Evolutionary conservation across 345 rosid species (phyloP), one percentile per base, ranked within the genome.

Genomic region (Populus euphratica): DNA sequence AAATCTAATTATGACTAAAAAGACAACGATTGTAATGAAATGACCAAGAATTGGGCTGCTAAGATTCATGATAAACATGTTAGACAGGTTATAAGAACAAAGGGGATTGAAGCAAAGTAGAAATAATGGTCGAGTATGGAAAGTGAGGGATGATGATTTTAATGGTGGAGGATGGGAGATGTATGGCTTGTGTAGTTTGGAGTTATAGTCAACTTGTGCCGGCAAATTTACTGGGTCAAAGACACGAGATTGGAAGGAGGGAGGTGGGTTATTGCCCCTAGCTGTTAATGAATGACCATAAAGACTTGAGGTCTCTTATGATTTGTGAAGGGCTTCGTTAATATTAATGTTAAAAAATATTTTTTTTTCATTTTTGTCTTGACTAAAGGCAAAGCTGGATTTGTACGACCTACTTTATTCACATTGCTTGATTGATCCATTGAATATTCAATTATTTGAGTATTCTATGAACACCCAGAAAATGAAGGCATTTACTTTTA

Each of bases 281-380:
- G 79, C 79, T 17, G 73, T 29, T 27, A 39, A 76, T 23, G 18
- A 29, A 61, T 61, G 74, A 77, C 78, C 41, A 27, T 4, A 18
- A 33, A 3, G 59, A 13, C 21, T 23, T 29, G 7, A 4, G 9
- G 54, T 17, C 31, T 13, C 47, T 38, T 47, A 31, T 75, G 21
- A 1, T 25, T 11, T 12, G 27, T 41, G 13, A 3, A 12, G 8
- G 18, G 25, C 9, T 1, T 16, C 1, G 35, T 25, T 25, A 16
- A 18, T 1, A 2, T 64, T 18, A 16, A 41, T 41, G 7, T 11
- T 21, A 21, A 66, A 67, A 0, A 76, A 49, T 76, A 17, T 4
- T 8, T 54, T 8, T 25, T 62, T 38, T n/a, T 68, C 49, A 67
- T 52, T 68, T 67, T 68, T 35, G 33, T n/a, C 8, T 68, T 68